These are phyloP conservation scores for Lichenothelia convexa DNA, from an alignment of 495 filamentous ascomycete genomes.

Conservation along the genomic window DNA sequence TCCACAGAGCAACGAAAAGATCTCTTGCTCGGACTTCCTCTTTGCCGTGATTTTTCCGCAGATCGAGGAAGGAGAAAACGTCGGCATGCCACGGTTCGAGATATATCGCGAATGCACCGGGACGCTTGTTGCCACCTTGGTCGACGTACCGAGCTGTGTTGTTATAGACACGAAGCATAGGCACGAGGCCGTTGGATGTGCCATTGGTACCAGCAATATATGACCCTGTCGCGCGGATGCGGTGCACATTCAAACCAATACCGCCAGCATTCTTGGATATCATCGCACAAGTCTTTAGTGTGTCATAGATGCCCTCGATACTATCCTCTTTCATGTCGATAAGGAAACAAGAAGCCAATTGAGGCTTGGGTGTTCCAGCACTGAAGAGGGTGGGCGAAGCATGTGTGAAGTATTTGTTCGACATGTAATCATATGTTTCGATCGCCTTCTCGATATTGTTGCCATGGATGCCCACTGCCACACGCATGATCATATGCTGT, in stretches of 20 bases:
- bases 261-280: constrained; percentile 98
- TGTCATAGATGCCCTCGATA: constrained; percentile 98
- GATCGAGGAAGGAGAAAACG: constrained; percentile 90
- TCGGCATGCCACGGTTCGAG: constrained; percentile 99
- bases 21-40: constrained; percentile 94
- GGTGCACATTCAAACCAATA: constrained; percentile 88
- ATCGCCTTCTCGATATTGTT: constrained; percentile 84
- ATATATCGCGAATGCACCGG: constrained; percentile 96
- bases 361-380: constrained; percentile 80
- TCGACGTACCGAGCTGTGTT: constrained; percentile 97
- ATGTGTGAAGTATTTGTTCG: constrained; percentile 92
- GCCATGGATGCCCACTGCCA: constrained; percentile 89
- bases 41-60: constrained; percentile 98
- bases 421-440: constrained; percentile 97
- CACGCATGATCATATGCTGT: constrained; percentile 99
- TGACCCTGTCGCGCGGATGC: constrained; percentile 88
- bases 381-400: constrained; percentile 97
- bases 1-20: constrained; percentile 95
- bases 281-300: constrained; percentile 96
- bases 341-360: constrained; percentile 93
- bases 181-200: constrained; percentile 90
- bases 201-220: constrained; percentile 97
- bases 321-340: constrained; percentile 98
- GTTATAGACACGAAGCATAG: constrained; percentile 97
- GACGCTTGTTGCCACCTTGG: constrained; percentile 97